Base-by-base conservation (phyloP, 371 early-diverging fungal species). In the Syncephalastrum monosporum region DNA sequence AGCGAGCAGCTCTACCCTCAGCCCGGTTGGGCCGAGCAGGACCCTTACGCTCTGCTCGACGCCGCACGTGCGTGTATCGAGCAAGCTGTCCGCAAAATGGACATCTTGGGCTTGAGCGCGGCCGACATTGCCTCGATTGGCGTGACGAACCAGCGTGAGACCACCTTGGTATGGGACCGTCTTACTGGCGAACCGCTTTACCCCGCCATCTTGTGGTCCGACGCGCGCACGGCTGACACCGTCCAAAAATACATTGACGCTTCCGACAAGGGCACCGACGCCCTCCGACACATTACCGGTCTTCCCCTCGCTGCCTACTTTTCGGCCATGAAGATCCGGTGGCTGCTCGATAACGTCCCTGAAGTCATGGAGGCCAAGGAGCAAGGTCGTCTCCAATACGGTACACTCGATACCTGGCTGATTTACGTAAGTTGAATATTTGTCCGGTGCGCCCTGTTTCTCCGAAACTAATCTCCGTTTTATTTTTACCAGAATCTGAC, bases 121-220 rank as follows among this genome's bases (percentile, higher is more conserved):
- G 55, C 55, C 27, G 82, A 86, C 61, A 81, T 96, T 61, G 85
- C 86, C 68, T 73, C 82, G 71, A 68, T 96, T 41, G 97, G 97
- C 16, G 87, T 97, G 56, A 96, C 96, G 42, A 97, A 96, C 72
- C 97, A 97, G 72, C 84, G 97, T 62, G 97, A 97, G 69, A 95
- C 97, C 5, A 84, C 90, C 5, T 81, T 93, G 24, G 91, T 81
- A 13, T 97, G 95, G 94, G 94, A 95, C 75, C 71, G 63, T 24
- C 60, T 50, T 16, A 91, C 94, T 4, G 96, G 96, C 57, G 56
- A 82, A 60, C 90, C 92, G 0, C 77, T 97, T 23, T 83, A 88
- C 62, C 86, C 92, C 60, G 97, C 97, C 23, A 88, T 96, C 53
- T 92, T 97, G 41, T 97, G 97, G 97, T 87, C 85, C 54, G 97